Conservation (phyloP, 2,329 filamentous ascomycete genomes). For the Magnaporthales sp. region DNA sequence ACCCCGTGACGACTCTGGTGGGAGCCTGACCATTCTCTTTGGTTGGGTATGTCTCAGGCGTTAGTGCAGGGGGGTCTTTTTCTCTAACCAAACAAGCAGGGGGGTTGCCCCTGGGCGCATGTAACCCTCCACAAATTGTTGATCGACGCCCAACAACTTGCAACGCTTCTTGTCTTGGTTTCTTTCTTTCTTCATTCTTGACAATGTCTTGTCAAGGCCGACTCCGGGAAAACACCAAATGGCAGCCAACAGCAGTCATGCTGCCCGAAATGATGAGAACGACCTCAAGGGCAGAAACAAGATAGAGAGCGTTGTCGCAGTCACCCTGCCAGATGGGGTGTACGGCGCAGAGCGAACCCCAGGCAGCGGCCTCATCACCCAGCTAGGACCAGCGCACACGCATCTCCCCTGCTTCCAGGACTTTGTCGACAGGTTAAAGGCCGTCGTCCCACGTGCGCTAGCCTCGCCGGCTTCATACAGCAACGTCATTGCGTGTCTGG, state of each 20-base stretch:
- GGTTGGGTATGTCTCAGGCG: neutral
- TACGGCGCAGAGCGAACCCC: neutral
- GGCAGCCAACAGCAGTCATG: neutral
- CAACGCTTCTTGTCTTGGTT: neutral
- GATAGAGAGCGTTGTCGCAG: neutral
- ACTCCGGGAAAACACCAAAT: neutral
- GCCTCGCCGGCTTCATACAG: neutral
- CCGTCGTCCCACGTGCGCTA: conserved; percentile 2
- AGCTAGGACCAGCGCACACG: neutral
- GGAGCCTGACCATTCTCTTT: neutral
- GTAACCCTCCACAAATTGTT: conserved; percentile 1
- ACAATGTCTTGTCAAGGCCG: neutral
- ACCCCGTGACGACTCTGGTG: neutral
- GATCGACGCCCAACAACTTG: neutral
- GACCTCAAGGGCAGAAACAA: neutral
- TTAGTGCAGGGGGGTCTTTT: neutral
- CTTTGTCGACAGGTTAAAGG: conserved; percentile 1
- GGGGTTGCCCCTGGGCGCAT: neutral
- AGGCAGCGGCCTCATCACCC: conserved; percentile 3
- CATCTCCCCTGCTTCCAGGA: neutral
- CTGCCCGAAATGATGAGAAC: neutral
- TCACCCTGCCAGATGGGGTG: neutral
- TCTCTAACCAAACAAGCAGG: neutral
- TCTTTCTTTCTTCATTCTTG: neutral
- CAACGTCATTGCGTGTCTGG: conserved; percentile 2